These are phyloP conservation scores for Sordariomycetes sp. DNA, from an alignment of 2,329 filamentous ascomycete genomes.

Conservation along the genomic window DNA sequence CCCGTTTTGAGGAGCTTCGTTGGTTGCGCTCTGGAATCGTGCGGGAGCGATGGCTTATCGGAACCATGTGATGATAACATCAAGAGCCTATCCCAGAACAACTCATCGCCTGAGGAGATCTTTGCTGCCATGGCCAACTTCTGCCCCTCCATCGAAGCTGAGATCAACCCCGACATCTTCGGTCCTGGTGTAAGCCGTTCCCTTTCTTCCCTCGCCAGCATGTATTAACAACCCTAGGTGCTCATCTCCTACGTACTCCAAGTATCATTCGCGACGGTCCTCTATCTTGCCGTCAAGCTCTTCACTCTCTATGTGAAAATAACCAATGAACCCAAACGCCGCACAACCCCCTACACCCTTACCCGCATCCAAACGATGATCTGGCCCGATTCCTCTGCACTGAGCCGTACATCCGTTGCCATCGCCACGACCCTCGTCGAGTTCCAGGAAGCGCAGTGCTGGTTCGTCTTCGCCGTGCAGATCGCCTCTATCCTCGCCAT, in stretches of 20 bases:
- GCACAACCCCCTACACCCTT: slow-evolving; percentile 9
- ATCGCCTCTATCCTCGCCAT: slow-evolving; percentile 29
- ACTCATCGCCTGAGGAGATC: slow-evolving; percentile 17
- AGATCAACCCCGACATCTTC: slow-evolving; percentile 29
- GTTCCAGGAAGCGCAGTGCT: slow-evolving; percentile 28
- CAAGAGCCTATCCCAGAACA: slow-evolving; percentile 12
- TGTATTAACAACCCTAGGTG: slow-evolving; percentile 14
- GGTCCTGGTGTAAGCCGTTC: slow-evolving; percentile 22
- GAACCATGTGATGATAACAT: slow-evolving; percentile 19
- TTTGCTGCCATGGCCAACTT: slow-evolving; percentile 24
- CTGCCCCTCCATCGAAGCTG: slow-evolving; percentile 23
- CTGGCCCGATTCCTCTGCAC: slow-evolving; percentile 23
- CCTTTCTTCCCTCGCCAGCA: not conserved
- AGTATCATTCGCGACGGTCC: slow-evolving; percentile 21
- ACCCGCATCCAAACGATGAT: slow-evolving; percentile 25
- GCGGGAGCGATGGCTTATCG: slow-evolving; percentile 21
- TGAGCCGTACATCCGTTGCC: slow-evolving; percentile 27
- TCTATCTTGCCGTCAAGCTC: slow-evolving; percentile 23
- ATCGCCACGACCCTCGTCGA: slow-evolving; percentile 29
- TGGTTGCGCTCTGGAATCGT: slow-evolving; percentile 23
- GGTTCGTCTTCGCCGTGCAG: slow-evolving; percentile 29
- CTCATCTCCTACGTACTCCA: slow-evolving; percentile 28
- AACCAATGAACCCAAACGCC: slow-evolving; percentile 14
- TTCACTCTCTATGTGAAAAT: slow-evolving; percentile 24
- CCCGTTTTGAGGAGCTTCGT: slow-evolving; percentile 22